Evolutionary conservation across 2,329 filamentous ascomycete genomes (phyloP).

Genomic region (Chaetomium sp.): DNA sequence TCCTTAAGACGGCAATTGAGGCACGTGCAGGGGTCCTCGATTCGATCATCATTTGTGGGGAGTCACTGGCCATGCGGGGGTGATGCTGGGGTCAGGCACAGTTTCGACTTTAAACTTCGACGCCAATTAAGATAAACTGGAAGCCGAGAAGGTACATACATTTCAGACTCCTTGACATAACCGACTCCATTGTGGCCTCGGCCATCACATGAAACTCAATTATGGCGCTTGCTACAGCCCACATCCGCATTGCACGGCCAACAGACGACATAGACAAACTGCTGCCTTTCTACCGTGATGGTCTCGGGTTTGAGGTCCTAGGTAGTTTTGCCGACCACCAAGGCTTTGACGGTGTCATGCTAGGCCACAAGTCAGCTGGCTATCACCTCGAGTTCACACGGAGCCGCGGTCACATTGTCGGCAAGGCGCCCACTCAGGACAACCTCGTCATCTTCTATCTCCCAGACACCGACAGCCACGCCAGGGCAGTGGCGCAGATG

Average conservation of each 20-base stretch:
- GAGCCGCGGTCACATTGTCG: conserved; percentile 40
- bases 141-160: too few relatives aligned
- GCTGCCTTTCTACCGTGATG: conserved; percentile 47
- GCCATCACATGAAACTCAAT: not conserved
- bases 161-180: not conserved
- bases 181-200: not conserved
- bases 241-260: conserved; percentile 47
- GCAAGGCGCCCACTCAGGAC: conserved; percentile 46
- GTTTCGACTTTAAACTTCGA: not conserved
- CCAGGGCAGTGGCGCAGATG: conserved; percentile 41
- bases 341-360: conserved; percentile 47
- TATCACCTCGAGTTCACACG: conserved; percentile 51
- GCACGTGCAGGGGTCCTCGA: not conserved
- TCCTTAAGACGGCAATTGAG: not conserved
- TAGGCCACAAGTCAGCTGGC: conserved; percentile 42
- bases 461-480: conserved; percentile 38
- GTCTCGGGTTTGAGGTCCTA: conserved; percentile 44
- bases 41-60: not conserved
- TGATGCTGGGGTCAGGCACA: conserved; percentile 5
- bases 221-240: conserved; percentile 32
- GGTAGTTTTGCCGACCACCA: conserved; percentile 43
- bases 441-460: conserved; percentile 51
- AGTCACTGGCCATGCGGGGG: not conserved
- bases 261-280: conserved; percentile 44
- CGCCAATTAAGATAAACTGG: not conserved